phyloP scores from a whole-genome alignment of 371 early-diverging fungal genomes.

The Phascolomyces articulosus region DNA sequence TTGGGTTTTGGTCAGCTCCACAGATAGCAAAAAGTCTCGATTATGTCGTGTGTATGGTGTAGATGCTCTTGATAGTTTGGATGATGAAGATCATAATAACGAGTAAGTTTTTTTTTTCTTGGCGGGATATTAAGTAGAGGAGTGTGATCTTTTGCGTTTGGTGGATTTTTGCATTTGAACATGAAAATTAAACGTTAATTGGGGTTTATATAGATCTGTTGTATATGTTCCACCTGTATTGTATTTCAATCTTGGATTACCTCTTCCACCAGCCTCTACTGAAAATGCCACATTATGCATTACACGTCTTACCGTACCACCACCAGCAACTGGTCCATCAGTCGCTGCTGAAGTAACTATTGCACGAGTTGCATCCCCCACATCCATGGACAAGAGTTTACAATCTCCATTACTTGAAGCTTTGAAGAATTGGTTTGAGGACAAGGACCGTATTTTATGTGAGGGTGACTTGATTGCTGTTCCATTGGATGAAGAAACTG shows the following conservation, averaged over 20 bases:
- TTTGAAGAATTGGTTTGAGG: slow-evolving; percentile 71
- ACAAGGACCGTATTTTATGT: slow-evolving; percentile 68
- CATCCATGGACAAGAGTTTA: slow-evolving; percentile 70
- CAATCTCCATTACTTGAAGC: slow-evolving; percentile 66
- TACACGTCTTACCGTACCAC: slow-evolving; percentile 33
- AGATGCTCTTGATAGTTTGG: slow-evolving; percentile 19
- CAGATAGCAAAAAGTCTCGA: slow-evolving; percentile 48
- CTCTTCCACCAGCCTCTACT: slow-evolving; percentile 35
- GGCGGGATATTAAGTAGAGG: too few species aligned
- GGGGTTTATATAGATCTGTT: slow-evolving; percentile 13
- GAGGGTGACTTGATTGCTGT: slow-evolving; percentile 78
- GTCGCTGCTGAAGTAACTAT: slow-evolving; percentile 70
- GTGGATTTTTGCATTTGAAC: too few species aligned
- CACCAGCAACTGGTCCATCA: slow-evolving; percentile 52
- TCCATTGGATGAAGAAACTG: slow-evolving; percentile 57
- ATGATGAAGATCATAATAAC: slow-evolving; percentile 14
- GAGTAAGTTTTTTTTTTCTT: slow-evolving; percentile 18
- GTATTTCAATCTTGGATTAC: slow-evolving; percentile 61
- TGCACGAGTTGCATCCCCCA: slow-evolving; percentile 77
- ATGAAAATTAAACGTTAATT: too few species aligned
- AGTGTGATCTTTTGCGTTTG: neutral
- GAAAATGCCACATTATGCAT: slow-evolving; percentile 28
- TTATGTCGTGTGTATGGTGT: slow-evolving; percentile 52
- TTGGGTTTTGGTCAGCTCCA: slow-evolving; percentile 57
- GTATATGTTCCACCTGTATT: slow-evolving; percentile 62